Evolutionary conservation across 2,329 filamentous ascomycete genomes (phyloP).

Genomic region (Penicillium sp.): DNA sequence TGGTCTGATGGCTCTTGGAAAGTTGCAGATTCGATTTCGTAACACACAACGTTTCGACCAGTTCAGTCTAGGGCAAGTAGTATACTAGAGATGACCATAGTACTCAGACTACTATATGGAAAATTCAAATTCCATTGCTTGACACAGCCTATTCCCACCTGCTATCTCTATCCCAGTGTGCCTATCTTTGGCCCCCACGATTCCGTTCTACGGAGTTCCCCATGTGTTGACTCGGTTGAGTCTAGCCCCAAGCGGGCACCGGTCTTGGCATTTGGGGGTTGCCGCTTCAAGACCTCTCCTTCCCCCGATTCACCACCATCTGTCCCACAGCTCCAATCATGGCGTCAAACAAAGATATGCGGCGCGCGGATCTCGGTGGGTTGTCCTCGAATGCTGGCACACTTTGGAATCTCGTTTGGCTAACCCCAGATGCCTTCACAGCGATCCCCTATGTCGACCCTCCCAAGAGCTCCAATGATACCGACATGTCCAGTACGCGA

Average conservation of each 20-base stretch:
- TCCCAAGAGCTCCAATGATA: slow-evolving; percentile 61
- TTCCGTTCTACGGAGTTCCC: neutral
- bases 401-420: neutral
- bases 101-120: neutral
- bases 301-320: slow-evolving; percentile 10
- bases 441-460: slow-evolving; percentile 88
- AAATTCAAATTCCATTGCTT: neutral
- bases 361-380: slow-evolving; percentile 71
- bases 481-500: slow-evolving; percentile 73
- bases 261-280: slow-evolving; percentile 14
- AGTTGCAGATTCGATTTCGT: neutral
- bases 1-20: neutral
- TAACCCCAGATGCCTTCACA: slow-evolving; percentile 42
- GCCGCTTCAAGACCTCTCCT: slow-evolving; percentile 10
- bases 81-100: neutral
- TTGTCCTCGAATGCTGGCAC: slow-evolving; percentile 9
- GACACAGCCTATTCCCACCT: neutral
- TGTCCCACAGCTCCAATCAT: slow-evolving; percentile 44
- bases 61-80: neutral
- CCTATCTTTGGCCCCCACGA: neutral
- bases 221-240: neutral
- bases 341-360: slow-evolving; percentile 75
- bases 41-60: neutral
- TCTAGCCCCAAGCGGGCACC: slow-evolving; percentile 8
- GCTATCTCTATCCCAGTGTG: neutral